These are phyloP conservation scores for Scutellaria barbata DNA, from an alignment of 257 asterid species.

Conservation along the genomic window DNA sequence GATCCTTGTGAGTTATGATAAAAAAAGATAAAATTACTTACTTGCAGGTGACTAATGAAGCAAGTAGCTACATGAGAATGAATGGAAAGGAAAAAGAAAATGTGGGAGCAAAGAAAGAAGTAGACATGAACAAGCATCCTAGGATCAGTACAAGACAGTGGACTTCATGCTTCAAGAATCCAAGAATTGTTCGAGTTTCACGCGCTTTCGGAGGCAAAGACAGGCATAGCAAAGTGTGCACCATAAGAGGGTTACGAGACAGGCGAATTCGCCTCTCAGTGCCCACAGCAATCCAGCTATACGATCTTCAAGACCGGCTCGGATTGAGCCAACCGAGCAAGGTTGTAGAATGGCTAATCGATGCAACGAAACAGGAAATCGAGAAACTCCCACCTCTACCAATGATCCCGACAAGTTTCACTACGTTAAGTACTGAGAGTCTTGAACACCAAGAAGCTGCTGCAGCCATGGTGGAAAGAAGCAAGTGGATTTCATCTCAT, in stretches of 20 bases:
- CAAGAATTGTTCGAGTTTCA: conserved; percentile 74
- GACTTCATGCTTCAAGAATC: conserved; percentile 61
- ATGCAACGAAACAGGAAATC: conserved; percentile 57
- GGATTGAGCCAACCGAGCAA: conserved; percentile 76
- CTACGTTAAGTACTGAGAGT: no score
- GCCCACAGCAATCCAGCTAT: conserved; percentile 70
- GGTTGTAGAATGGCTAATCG: conserved; percentile 74
- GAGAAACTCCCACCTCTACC: conserved; percentile 78
- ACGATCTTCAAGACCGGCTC: conserved; percentile 76
- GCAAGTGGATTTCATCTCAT: no score
- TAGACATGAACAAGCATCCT: conserved; percentile 3
- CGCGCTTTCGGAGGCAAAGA: conserved; percentile 74
- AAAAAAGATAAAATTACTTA: no score
- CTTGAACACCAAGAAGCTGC: no score
- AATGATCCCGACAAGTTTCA: conserved; percentile 28
- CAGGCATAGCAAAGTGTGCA: conserved; percentile 79
- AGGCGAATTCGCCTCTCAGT: conserved; percentile 73
- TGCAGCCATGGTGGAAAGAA: no score
- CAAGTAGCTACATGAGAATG: conserved; percentile 54
- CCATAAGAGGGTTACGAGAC: conserved; percentile 67
- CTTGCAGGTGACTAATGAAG: conserved; percentile 1
- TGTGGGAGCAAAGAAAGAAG: conserved; percentile 51
- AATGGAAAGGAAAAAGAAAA: conserved; percentile 47
- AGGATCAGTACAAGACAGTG: conserved; percentile 46
- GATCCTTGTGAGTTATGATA: no score